Evolutionary conservation across 2,329 filamentous ascomycete genomes (phyloP).

Genomic region (Hymenoscyphus repandus): DNA sequence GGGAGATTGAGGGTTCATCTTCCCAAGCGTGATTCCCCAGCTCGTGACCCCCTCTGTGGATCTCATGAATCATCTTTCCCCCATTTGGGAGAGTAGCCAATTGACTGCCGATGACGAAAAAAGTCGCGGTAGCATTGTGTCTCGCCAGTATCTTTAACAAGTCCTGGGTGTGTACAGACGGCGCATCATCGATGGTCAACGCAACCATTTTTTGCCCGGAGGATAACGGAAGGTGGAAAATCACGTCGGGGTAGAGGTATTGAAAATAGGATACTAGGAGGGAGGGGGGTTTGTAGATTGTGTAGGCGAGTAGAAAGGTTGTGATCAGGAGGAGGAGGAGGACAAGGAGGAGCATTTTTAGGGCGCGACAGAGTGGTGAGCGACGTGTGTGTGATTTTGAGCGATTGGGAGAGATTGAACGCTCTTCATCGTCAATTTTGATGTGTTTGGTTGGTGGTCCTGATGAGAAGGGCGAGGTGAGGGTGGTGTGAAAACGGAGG

Average conservation of each 20-base stretch:
- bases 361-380: not conserved
- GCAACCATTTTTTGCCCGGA: slow-evolving; percentile 63
- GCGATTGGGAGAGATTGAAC: not conserved
- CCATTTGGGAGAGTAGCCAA: slow-evolving; percentile 48
- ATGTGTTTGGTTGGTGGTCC: slow-evolving; percentile 20
- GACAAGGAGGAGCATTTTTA: slow-evolving; percentile 19
- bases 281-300: slow-evolving; percentile 76
- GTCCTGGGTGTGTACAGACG: slow-evolving; percentile 63
- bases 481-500: not conserved
- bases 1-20: slow-evolving; percentile 67
- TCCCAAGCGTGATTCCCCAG: slow-evolving; percentile 86
- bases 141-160: slow-evolving; percentile 64
- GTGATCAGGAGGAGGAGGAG: slow-evolving; percentile 18
- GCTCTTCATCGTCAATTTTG: slow-evolving; percentile 31
- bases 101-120: slow-evolving; percentile 84
- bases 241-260: slow-evolving; percentile 68
- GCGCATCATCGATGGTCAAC: slow-evolving; percentile 82
- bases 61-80: slow-evolving; percentile 42
- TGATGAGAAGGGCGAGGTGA: not conserved
- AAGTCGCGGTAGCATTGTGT: slow-evolving; percentile 69
- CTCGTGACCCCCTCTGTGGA: slow-evolving; percentile 62
- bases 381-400: not conserved
- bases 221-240: slow-evolving; percentile 62
- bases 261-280: slow-evolving; percentile 66
- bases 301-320: slow-evolving; percentile 48